phyloP scores from a whole-genome alignment of 2,329 filamentous ascomycete genomes.

The Claviceps spartinae region DNA sequence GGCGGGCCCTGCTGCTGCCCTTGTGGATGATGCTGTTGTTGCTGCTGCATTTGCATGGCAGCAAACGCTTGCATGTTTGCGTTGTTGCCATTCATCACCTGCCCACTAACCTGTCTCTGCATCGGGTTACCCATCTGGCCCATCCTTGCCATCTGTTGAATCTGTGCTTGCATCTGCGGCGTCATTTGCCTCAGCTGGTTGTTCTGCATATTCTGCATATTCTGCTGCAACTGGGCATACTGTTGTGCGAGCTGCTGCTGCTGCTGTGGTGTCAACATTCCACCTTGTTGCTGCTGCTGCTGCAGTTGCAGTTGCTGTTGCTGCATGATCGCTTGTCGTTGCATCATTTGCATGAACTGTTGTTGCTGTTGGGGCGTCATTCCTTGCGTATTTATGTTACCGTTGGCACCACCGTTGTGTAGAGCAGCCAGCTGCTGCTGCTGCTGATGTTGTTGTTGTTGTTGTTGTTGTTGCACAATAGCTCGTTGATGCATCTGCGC shows the following conservation, averaged over 20 bases:
- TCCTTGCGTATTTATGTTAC: conserved; percentile 22
- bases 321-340: conserved; percentile 25
- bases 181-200: conserved; percentile 20
- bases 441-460: conserved; percentile 34
- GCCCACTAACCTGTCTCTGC: conserved; percentile 22
- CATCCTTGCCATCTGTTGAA: conserved; percentile 25
- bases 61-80: conserved; percentile 26
- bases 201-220: conserved; percentile 28
- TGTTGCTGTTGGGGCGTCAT: conserved; percentile 25
- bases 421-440: conserved; percentile 30
- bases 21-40: conserved; percentile 12
- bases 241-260: conserved; percentile 30
- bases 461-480: conserved; percentile 29
- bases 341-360: conserved; percentile 24
- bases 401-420: conserved; percentile 24
- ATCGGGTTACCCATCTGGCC: conserved; percentile 25
- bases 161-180: conserved; percentile 24
- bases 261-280: conserved; percentile 27
- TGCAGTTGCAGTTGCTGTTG: conserved; percentile 18
- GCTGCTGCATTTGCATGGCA: conserved; percentile 24
- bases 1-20: conserved; percentile 18
- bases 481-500: conserved; percentile 36
- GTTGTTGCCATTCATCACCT: conserved; percentile 29
- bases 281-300: conserved; percentile 20
- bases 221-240: conserved; percentile 29